phyloP scores from a whole-genome alignment of 2,329 filamentous ascomycete genomes.

The Neospermospora avenae region DNA sequence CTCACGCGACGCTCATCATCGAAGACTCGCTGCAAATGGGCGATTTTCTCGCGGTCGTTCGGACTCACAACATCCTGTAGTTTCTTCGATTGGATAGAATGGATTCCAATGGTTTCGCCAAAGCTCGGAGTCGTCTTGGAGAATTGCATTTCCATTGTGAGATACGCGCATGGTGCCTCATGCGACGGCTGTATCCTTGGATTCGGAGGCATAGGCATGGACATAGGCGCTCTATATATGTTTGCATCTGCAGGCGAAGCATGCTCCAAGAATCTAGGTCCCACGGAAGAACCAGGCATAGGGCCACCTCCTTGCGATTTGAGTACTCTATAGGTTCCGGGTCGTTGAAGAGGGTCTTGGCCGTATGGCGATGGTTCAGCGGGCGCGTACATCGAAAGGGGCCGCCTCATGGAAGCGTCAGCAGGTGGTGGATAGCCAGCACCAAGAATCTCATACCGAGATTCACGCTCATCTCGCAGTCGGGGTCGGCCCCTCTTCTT shows the following conservation, averaged over 20 bases:
- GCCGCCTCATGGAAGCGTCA: conserved; percentile 40
- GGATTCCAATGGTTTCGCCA: conserved; percentile 50
- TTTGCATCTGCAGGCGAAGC: conserved; percentile 47
- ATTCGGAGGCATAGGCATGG: conserved; percentile 14
- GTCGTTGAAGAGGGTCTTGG: conserved; percentile 39
- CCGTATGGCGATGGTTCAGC: conserved; percentile 43
- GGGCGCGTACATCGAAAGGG: conserved; percentile 49
- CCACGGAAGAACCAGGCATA: conserved; percentile 44
- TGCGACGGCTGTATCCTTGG: conserved; percentile 36
- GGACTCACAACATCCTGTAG: conserved; percentile 52
- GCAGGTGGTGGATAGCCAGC: conserved; percentile 30
- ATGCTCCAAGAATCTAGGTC: conserved; percentile 50
- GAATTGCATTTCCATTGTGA: conserved; percentile 57
- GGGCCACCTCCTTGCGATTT: conserved; percentile 46
- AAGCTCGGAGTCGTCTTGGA: conserved; percentile 55
- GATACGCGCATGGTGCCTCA: conserved; percentile 53
- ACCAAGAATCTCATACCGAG: conserved; percentile 48
- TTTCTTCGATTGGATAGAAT: conserved; percentile 45
- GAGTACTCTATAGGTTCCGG: conserved; percentile 49
- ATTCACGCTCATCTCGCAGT: conserved; percentile 67
- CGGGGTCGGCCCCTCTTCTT: conserved; percentile 80
- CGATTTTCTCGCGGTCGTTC: conserved; percentile 51
- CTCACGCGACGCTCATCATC: conserved; percentile 53
- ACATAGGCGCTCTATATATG: conserved; percentile 40
- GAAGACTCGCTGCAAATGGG: conserved; percentile 48